Evolutionary conservation across 2,329 filamentous ascomycete species (phyloP), one percentile per base, ranked within the genome.

Genomic region (Chrysosphaeria jannelii): DNA sequence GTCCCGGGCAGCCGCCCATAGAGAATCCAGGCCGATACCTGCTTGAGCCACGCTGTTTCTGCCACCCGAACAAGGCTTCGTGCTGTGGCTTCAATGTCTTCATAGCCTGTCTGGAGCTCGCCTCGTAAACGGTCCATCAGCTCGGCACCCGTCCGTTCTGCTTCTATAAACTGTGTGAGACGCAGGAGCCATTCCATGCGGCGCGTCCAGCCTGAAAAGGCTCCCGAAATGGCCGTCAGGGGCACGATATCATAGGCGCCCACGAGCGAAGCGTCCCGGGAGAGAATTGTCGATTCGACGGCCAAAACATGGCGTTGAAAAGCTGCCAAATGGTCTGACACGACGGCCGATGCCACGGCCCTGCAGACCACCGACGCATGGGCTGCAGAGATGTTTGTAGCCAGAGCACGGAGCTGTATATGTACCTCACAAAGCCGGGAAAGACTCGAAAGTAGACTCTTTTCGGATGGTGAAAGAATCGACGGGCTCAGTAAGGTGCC

Each of bases 191-290:
- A 93, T 35, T 79, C 67, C 51, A 93, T 58, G 17, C 66, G 54
- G 34, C 75, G 58, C 22, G 58, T 70, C 81, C 81, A 93, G 20
- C 60, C 68, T n/a, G 69, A 64, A 36, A 93, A 91, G 36, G 85
- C 70, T 5, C 57, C 59, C 14, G 89, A 64, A 11, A 93, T 57
- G 2, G 67, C 68, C 23, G 85, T 88, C 34, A 97, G 46, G 3
- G 85, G 81, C 12, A 93, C 81, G 30, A 90, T 88, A 30, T 81
- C 70, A 40, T 91, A 90, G 1, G 74, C 81, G 20, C 81, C 81
- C 2, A 93, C 81, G 28, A 74, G 60, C 5, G 51, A 59, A 3
- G 78, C 57, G 47, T 91, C 76, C 35, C 64, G 61, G 21, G 53
- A 57, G 23, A 93, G 46, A 13, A 97, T 71, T 8, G 56, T 56